A percentile compares a stretch with the other conserved stretches of the same genome.
phyloP scores from a whole-genome alignment of 371 early-diverging fungal genomes.

The Mucor indicus region DNA sequence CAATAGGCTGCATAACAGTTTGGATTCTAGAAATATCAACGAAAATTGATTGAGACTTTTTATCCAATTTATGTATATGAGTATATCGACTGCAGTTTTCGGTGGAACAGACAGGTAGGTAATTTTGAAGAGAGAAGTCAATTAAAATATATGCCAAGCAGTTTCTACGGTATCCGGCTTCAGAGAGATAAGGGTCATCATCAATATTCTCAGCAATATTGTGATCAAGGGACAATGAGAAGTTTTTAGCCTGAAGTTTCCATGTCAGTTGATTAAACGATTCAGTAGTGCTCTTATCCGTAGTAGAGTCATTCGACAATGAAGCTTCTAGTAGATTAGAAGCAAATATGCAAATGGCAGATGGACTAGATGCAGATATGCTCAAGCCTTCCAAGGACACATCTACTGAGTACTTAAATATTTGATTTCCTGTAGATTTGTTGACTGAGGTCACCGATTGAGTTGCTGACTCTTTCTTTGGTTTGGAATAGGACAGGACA shows the following conservation, averaged over 20 bases:
- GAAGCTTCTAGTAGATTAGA: slow-evolving; percentile 64
- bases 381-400: slow-evolving; percentile 61
- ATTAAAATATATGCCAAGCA: slow-evolving; percentile 71
- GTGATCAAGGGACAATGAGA: slow-evolving; percentile 62
- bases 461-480: not conserved
- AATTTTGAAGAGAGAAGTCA: slow-evolving; percentile 66
- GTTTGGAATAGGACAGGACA: slow-evolving; percentile 57
- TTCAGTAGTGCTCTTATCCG: not conserved
- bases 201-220: slow-evolving; percentile 31
- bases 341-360: slow-evolving; percentile 62
- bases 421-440: slow-evolving; percentile 5
- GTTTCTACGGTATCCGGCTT: slow-evolving; percentile 28
- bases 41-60: slow-evolving; percentile 45
- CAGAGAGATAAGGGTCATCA: not conserved
- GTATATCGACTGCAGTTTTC: slow-evolving; percentile 5
- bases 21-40: slow-evolving; percentile 61
- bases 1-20: slow-evolving; percentile 77
- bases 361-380: slow-evolving; percentile 68
- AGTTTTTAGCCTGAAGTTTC: slow-evolving; percentile 53
- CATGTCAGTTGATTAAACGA: slow-evolving; percentile 32
- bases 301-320: slow-evolving; percentile 42
- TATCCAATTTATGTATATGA: slow-evolving; percentile 15
- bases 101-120: slow-evolving; percentile 2
- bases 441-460: not conserved
- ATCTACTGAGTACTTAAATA: slow-evolving; percentile 54